A percentile compares a stretch with the other conserved stretches of the same genome.
These are phyloP conservation scores for Penicillium sp. DNA, from an alignment of 2,329 filamentous ascomycete genomes.

Conservation along the genomic window DNA sequence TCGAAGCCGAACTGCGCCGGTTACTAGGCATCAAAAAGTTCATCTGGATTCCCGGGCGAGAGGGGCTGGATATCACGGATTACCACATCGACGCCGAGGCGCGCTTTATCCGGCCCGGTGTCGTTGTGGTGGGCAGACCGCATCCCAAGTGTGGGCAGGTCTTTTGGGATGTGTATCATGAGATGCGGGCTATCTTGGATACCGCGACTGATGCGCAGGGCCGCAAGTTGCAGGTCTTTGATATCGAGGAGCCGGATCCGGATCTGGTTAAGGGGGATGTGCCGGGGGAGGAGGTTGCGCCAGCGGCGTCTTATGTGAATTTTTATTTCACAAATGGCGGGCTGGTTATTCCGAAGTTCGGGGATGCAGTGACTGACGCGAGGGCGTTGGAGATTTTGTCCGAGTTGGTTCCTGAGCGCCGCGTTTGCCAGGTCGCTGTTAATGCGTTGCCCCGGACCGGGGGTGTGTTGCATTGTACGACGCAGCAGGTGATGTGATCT, in stretches of 20 bases:
- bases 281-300: conserved; percentile 22
- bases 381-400: conserved; percentile 27
- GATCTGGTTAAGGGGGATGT: conserved; percentile 19
- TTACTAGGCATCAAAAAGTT: conserved; percentile 34
- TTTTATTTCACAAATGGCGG: conserved; percentile 36
- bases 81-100: conserved; percentile 36
- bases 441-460: conserved; percentile 33
- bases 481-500: conserved; percentile 31
- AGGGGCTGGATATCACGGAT: conserved; percentile 37
- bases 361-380: conserved; percentile 25
- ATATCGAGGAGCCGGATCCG: conserved; percentile 34
- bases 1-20: conserved; percentile 30
- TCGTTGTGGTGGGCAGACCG: conserved; percentile 32
- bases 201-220: conserved; percentile 28
- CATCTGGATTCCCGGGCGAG: conserved; percentile 37
- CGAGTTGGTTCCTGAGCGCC: conserved; percentile 29
- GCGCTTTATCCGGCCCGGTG: conserved; percentile 30
- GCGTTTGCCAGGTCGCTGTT: conserved; percentile 29
- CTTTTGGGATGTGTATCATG: conserved; percentile 30
- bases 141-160: conserved; percentile 19
- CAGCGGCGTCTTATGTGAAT: conserved; percentile 34
- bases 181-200: conserved; percentile 26
- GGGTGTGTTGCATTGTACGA: conserved; percentile 36
- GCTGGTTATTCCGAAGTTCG: conserved; percentile 33
- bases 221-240: conserved; percentile 25